Evolutionary conservation across 441 rosid species (phyloP), one percentile per base, ranked within the genome.

Genomic region (Gossypium lobatum): DNA sequence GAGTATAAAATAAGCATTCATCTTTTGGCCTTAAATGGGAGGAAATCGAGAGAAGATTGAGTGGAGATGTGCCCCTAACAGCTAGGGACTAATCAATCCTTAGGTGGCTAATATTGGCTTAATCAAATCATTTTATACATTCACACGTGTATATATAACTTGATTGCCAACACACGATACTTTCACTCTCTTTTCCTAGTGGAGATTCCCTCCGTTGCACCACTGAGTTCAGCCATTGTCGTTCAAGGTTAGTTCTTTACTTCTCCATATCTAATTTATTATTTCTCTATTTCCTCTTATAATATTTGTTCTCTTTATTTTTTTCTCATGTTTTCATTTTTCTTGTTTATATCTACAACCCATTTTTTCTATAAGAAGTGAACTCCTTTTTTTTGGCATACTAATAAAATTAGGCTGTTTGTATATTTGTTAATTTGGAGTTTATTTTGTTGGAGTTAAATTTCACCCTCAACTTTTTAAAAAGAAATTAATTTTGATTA

Each of bases 11-110:
- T 55, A 14, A 70, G 64, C 68, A 26, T 63, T 68, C 61, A 66
- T 48, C 80, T 83, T 81, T 84, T 73, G 68, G 85, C 31, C 53
- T 84, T 82, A 67, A 83, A 82, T 72, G 81, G 70, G 78, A 71
- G 76, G 63, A 82, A 31, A 80, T 81, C 84, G 79, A 82, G 62
- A 58, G 63, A 58, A 23, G 63, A 58, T 58, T 58, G 63, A 58
- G 16, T 23, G 63, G 63, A 58, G 84, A 80, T 80, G 50, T 80
- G 85, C 64, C 71, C 80, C 78, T 70, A 64, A 57, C 73, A 74
- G 68, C 76, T 59, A 72, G 73, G 75, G 79, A 75, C 81, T 80
- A 77, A 55, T 71, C 63, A 73, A 60, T 64, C 52, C 72, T 72
- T 77, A 48, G 76, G 74, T 80, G 81, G 39, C 75, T 75, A 55